Evolutionary conservation across 2,329 filamentous ascomycete species (phyloP), one percentile per base, ranked within the genome.

Genomic region (Paracorniculantispora psalliotae): DNA sequence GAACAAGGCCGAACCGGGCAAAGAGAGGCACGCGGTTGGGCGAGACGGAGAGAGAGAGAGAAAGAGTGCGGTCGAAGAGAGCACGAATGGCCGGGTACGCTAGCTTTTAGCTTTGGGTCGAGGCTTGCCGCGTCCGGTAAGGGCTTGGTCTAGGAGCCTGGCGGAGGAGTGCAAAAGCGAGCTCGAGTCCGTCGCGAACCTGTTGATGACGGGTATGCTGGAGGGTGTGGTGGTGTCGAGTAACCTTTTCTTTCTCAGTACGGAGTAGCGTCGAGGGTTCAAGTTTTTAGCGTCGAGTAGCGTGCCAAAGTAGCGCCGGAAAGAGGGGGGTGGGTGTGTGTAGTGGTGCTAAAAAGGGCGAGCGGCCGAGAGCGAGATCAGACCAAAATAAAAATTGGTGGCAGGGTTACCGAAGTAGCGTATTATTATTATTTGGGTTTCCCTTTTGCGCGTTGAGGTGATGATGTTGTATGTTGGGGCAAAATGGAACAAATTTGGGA

Each of bases 71-170:
- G 37, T 39, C 33, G 49, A 51, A 51, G 50, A 43, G 15, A 26
- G 50, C 33, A 52, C 50, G 50, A 52, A 30, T 39, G 46, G 21
- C 47, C 55, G 55, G 55, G 44, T 43, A 57, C 46, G 46, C 47
- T 57, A 57, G 55, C 37, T 57, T 57, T 57, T 50, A 50, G 44
- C 55, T 49, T 57, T 57, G 46, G 55, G 46, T 57, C 55, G 55
- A 49, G 55, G 46, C 55, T 57, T 57, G 55, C 55, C 55, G 55
- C 46, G 55, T 57, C 55, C 46, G 55, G 55, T 57, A 57, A 51
- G 23, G 55, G 55, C 55, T 57, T 57, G 46, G 53, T 46, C 52
- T 46, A 47, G 52, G 8, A n/a, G 52, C 28, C 23, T 30, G 50
- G 50, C 30, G 12, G 12, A 33, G 30, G 12, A n/a, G n/a, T n/a